Base-by-base conservation (phyloP, 2,329 filamentous ascomycete genomes). In the Aureobasidium melanogenum region DNA sequence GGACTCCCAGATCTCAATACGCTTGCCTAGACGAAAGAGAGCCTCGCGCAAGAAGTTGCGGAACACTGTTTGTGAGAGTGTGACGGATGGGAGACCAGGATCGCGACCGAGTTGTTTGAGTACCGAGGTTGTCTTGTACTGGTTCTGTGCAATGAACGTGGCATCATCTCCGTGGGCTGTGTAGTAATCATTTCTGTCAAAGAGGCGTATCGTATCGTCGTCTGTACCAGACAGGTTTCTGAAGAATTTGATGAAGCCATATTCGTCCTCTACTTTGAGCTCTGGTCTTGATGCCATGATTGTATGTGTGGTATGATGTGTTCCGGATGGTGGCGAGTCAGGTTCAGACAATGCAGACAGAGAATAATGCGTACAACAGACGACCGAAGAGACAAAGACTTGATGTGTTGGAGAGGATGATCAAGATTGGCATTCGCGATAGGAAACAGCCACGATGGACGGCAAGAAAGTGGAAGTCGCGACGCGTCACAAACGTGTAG, bases 81-180 rank as follows among this genome's bases (percentile, higher is more conserved):
- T 97, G 43, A 99, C 94, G 2, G 94, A 99, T 6, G 91, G 85
- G 1, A 99, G 82, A 51, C 88, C 88, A n/a, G 88, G 89, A 63
- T 89, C 85, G 71, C 87, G 86, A 64, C 94, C 94, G 24, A 99
- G 83, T 68, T 94, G 91, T 67, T 93, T 86, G 24, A 99, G 83
- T 17, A 99, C 94, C 0, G 94, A 96, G 1, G 92, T 97, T 5
- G 94, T 97, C 77, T 96, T 96, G 82, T 99, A 99, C 63, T 97
- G 77, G 19, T 87, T 89, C 65, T 86, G 83, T 14, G 90, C 90
- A 67, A 95, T 92, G 72, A 91, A 92, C 66, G 83, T 84, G 56
- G 90, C 90, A 84, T 95, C 86, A 62, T 90, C 83, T 50, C 89
- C 90, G 70, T 96, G 91, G n/a, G 92, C 89, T 6, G 93, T 96